phyloP scores from a whole-genome alignment of 805 yeast species.

The Ogataea paraovalis region DNA sequence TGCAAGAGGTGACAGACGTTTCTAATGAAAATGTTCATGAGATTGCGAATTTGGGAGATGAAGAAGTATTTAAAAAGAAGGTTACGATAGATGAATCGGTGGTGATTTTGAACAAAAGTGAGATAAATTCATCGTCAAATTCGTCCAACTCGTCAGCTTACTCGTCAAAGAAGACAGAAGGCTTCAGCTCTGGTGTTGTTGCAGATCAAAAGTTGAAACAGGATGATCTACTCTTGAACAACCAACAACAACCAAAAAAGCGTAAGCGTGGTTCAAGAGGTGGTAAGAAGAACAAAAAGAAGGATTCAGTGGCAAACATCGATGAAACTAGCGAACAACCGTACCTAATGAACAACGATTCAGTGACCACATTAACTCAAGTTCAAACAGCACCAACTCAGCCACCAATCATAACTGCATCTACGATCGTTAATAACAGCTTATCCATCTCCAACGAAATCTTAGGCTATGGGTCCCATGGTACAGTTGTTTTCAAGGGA shows the following conservation, averaged over 20 bases:
- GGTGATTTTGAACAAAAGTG: conserved; percentile 7
- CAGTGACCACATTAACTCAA: conserved; percentile 1
- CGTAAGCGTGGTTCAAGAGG: conserved; percentile 87
- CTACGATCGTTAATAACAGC: conserved; percentile 32
- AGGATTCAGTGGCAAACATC: conserved; percentile 12
- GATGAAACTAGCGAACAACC: conserved; percentile 10
- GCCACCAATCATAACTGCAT: conserved; percentile 1
- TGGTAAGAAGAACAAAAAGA: conserved; percentile 56
- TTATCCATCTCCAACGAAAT: conserved; percentile 65
- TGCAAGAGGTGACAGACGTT: neutral
- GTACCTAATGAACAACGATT: neutral
- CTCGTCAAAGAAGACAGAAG: neutral
- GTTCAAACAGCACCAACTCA: conserved; percentile 2
- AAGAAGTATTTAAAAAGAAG: conserved; percentile 5
- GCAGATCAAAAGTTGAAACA: conserved; percentile 24
- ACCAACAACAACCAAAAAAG: conserved; percentile 38
- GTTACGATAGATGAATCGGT: conserved; percentile 14
- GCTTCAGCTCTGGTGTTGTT: neutral
- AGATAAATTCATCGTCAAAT: conserved; percentile 10
- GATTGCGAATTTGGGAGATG: no score
- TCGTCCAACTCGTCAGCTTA: neutral
- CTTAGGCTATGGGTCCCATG: conserved; percentile 95
- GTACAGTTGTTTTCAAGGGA: conserved; percentile 91
- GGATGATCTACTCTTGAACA: conserved; percentile 19
- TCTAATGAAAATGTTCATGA: neutral